Evolutionary conservation across 495 filamentous ascomycete genomes (phyloP).

Genomic region (Bryoglossum gracile): DNA sequence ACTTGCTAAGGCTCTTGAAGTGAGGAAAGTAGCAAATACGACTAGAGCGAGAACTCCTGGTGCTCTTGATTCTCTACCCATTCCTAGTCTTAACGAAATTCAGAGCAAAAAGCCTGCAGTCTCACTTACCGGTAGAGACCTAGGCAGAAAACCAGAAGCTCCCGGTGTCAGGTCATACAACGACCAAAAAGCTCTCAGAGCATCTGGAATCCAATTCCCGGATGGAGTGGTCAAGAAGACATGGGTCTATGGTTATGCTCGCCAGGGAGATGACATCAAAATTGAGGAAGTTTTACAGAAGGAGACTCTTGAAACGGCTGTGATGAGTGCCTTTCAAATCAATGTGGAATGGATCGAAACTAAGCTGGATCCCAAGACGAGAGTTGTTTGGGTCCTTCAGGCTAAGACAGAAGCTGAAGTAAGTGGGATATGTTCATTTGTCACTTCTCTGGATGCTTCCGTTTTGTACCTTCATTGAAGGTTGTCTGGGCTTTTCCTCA

Average conservation of each 20-base stretch:
- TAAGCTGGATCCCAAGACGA: slow-evolving; percentile 51
- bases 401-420: slow-evolving; percentile 43
- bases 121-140: too few species aligned
- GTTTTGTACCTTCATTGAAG: too few species aligned
- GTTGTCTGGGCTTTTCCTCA: too few species aligned
- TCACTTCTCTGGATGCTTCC: too few species aligned
- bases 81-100: too few species aligned
- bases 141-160: background rate
- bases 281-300: slow-evolving; percentile 84
- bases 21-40: too few species aligned
- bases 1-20: too few species aligned
- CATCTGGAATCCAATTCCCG: slow-evolving; percentile 49
- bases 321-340: slow-evolving; percentile 84
- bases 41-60: too few species aligned
- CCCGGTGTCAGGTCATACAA: background rate
- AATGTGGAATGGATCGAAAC: slow-evolving; percentile 65
- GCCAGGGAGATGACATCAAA: slow-evolving; percentile 66
- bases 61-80: too few species aligned
- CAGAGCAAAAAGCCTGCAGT: too few species aligned
- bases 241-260: slow-evolving; percentile 49
- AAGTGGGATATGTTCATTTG: too few species aligned
- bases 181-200: background rate
- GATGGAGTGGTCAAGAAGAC: slow-evolving; percentile 77
- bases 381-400: slow-evolving; percentile 62
- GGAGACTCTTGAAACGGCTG: slow-evolving; percentile 59